A percentile compares a stretch with the other conserved stretches of the same genome.
These are phyloP conservation scores for Zygosaccharomyces sapae DNA, from an alignment of 1,139 yeast species.

Conservation along the genomic window DNA sequence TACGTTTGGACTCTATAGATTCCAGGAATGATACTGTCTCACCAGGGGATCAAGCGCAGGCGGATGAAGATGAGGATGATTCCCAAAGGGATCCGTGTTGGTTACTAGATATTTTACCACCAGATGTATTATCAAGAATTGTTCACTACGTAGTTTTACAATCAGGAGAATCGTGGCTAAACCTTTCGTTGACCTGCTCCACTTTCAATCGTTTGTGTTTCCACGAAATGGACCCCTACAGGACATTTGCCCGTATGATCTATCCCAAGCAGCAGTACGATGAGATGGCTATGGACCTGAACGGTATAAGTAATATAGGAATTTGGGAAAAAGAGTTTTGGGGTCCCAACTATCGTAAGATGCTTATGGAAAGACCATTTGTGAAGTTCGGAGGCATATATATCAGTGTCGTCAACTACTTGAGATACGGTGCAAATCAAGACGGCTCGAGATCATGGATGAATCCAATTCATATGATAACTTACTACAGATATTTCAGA, in stretches of 20 bases:
- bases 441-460: constrained; percentile 65
- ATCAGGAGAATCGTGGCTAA: constrained; percentile 66
- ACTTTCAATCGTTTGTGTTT: constrained; percentile 61
- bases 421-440: constrained; percentile 70
- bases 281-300: constrained; percentile 38
- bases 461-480: constrained; percentile 75
- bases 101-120: constrained; percentile 54
- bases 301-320: constrained; percentile 44
- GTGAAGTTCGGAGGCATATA: constrained; percentile 78
- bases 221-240: constrained; percentile 53
- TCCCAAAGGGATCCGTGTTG: constrained; percentile 45
- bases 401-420: constrained; percentile 77
- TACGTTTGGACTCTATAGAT: constrained; percentile 11
- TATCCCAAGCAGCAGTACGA: constrained; percentile 58
- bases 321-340: constrained; percentile 45
- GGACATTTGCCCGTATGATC: constrained; percentile 49
- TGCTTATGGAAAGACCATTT: constrained; percentile 60
- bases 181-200: constrained; percentile 58
- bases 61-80: constrained; percentile 31
- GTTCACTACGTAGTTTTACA: constrained; percentile 48
- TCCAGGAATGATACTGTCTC: constrained; percentile 35
- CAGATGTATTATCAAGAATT: constrained; percentile 58
- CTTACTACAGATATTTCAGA: constrained; percentile 80
- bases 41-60: constrained; percentile 35
- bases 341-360: constrained; percentile 50